phyloP scores from a whole-genome alignment of 2,329 filamentous ascomycete species.

The Neoscytalidium dimidiatum region DNA sequence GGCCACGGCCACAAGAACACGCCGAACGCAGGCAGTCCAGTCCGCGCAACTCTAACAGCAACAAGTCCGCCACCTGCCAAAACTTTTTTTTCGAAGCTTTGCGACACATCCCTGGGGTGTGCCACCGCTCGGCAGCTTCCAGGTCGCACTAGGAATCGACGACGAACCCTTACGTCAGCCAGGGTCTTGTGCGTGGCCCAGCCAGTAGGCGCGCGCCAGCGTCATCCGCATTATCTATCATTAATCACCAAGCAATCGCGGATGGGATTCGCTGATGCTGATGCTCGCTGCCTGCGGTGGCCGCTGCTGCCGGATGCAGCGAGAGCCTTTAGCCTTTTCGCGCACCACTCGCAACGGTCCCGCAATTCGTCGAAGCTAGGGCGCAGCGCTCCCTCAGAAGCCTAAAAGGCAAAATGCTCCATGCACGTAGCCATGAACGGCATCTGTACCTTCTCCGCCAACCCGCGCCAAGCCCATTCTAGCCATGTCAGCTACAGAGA shows the following conservation, averaged over 20 bases:
- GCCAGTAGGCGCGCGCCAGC: too few species aligned
- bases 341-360: not conserved
- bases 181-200: not conserved
- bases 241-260: too few species aligned
- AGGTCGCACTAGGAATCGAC: not conserved
- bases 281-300: not conserved
- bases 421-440: not conserved
- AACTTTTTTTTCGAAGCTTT: constrained; percentile 9
- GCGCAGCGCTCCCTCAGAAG: not conserved
- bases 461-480: not conserved
- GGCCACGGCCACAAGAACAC: not conserved
- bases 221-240: not conserved
- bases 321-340: not conserved
- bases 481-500: constrained; percentile 17
- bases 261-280: not conserved
- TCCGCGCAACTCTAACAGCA: not conserved
- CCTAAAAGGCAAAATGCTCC: constrained; percentile 11
- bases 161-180: constrained; percentile 14
- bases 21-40: too few species aligned
- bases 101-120: constrained; percentile 14
- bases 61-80: constrained; percentile 11
- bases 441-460: not conserved
- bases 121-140: constrained; percentile 10
- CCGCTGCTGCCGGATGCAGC: constrained; percentile 7
- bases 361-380: constrained; percentile 15